phyloP scores from a whole-genome alignment of 805 yeast species.

The Pichia heedii region DNA sequence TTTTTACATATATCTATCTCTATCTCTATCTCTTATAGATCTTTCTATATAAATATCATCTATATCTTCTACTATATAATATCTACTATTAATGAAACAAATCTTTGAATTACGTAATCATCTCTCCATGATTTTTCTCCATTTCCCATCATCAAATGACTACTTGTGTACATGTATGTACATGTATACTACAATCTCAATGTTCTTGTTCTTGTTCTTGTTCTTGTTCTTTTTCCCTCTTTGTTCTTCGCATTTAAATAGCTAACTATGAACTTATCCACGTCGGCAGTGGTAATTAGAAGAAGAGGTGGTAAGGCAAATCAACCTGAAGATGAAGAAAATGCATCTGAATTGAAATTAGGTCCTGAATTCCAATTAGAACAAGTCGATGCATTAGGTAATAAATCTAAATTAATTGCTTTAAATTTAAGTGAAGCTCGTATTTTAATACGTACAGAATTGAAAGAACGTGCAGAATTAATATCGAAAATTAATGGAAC shows the following conservation, averaged over 20 bases:
- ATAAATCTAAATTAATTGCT: conserved; percentile 67
- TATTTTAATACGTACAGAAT: conserved; percentile 80
- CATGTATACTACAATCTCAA: too few species aligned
- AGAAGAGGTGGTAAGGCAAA: conserved; percentile 57
- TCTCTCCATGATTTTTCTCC: too few species aligned
- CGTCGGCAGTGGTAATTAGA: conserved; percentile 78
- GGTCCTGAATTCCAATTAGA: conserved; percentile 88
- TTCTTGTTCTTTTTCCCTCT: too few species aligned
- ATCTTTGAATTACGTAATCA: too few species aligned
- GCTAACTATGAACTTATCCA: conserved; percentile 67
- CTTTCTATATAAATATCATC: too few species aligned
- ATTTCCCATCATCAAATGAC: too few species aligned
- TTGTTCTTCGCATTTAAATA: too few species aligned
- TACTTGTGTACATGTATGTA: too few species aligned
- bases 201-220: background rate
- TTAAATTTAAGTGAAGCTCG: conserved; percentile 86
- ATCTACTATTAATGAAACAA: too few species aligned
- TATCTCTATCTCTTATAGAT: too few species aligned
- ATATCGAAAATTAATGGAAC: conserved; percentile 31
- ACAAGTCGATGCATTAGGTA: conserved; percentile 77
- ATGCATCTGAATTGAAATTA: conserved; percentile 74
- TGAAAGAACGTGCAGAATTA: conserved; percentile 60
- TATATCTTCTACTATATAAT: too few species aligned
- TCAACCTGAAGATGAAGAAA: conserved; percentile 80
- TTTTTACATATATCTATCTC: too few species aligned